Conservation (phyloP, 306 rosid genomes). For the Cicer bijugum region DNA sequence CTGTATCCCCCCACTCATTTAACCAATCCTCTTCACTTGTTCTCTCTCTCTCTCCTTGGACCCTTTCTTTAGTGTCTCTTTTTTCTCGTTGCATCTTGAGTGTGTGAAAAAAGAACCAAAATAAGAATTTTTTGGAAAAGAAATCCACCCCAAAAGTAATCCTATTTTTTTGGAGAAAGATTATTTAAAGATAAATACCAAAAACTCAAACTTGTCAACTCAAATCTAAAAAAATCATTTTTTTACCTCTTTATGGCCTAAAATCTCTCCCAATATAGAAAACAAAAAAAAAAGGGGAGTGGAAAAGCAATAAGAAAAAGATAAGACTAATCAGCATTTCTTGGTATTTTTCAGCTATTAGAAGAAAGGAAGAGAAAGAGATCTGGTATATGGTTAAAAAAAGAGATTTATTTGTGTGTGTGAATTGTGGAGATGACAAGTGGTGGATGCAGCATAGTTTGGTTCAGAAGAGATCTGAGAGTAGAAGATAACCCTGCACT, state of each 20-base stretch:
- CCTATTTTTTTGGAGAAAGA: conserved; percentile 35
- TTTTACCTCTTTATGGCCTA: conserved; percentile 41
- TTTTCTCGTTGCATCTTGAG: conserved; percentile 55
- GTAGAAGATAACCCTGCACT: conserved; percentile 94
- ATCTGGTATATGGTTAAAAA: conserved; percentile 46
- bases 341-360: too few relatives aligned
- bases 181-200: conserved; percentile 39
- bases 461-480: conserved; percentile 99
- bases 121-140: conserved; percentile 24
- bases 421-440: conserved; percentile 68
- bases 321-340: conserved; percentile 25
- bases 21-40: conserved; percentile 57
- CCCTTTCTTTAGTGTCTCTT: conserved; percentile 31
- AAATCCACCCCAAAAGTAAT: conserved; percentile 43
- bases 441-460: conserved; percentile 95
- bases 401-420: conserved; percentile 26
- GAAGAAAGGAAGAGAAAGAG: too few relatives aligned
- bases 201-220: conserved; percentile 38
- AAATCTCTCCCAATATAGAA: conserved; percentile 44
- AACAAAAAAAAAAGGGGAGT: neutral
- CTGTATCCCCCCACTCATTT: conserved; percentile 57
- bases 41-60: conserved; percentile 39
- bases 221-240: conserved; percentile 33
- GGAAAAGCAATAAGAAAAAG: neutral
- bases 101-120: conserved; percentile 30